phyloP scores from a whole-genome alignment of 2,329 filamentous ascomycete species.

The Pseudogymnoascus destructans region DNA sequence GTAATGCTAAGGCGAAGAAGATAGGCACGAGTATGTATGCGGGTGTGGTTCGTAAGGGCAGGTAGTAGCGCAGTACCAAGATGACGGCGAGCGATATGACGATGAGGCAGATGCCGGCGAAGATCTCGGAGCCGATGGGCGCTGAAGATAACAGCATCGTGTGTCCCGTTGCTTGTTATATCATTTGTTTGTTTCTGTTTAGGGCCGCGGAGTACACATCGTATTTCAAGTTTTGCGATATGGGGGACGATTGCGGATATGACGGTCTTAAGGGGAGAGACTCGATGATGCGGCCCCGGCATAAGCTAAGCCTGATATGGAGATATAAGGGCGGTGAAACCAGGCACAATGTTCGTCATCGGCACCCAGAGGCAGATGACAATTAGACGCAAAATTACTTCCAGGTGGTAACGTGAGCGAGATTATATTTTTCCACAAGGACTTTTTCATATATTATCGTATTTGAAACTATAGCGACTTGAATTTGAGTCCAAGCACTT shows the following conservation, averaged over 20 bases:
- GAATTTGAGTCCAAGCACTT: not conserved
- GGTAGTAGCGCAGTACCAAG: constrained; percentile 74
- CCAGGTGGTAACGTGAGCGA: not conserved
- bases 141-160: constrained; percentile 28
- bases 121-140: constrained; percentile 66
- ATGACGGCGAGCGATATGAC: constrained; percentile 65
- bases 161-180: not conserved
- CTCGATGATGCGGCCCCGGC: constrained; percentile 3
- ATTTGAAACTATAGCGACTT: not conserved
- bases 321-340: not conserved
- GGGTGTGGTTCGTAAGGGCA: constrained; percentile 81
- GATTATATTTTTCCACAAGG: not conserved
- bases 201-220: not conserved
- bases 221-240: not conserved
- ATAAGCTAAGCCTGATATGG: not conserved
- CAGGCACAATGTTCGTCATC: not conserved
- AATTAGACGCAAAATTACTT: not conserved
- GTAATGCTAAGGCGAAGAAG: constrained; percentile 89
- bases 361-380: not conserved
- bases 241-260: not conserved
- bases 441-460: not conserved
- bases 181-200: not conserved
- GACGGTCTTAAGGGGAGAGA: constrained; percentile 2
- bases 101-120: constrained; percentile 60
- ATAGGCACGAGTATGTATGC: constrained; percentile 83